Base-by-base conservation (phyloP, 768 basidiomycete genomes). In the Amanita pseudoporphyria region DNA sequence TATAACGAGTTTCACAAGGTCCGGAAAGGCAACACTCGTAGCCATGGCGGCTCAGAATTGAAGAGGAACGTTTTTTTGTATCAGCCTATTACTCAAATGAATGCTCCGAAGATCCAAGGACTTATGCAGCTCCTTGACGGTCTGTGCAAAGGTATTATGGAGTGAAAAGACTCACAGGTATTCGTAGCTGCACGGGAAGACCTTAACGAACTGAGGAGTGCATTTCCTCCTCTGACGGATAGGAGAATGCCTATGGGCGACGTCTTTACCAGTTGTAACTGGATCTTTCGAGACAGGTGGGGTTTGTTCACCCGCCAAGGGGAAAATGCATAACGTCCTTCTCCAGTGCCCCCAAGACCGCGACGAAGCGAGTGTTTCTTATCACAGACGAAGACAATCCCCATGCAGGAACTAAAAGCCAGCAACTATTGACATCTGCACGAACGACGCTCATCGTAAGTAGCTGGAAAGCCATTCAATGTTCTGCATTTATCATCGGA, bases 381-480 rank as follows among this genome's bases (percentile, higher is more conserved):
- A 87, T 99, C 37, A 98, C 96, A 0, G 86, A 98, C 60, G 82
- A 87, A 56, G 91, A 93, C 57, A 66, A 87, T 56, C 92, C 92
- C 2, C 79, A 77, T 60, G 66, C 76, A 5, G 74, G 76, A 9
- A 61, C 70, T 4, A 72, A 69, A n/a, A 78, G 67, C 57, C 71
- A 72, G 38, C 82, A 84, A 46, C 64, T 89, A 9, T 63, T 77
- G 5, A 84, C 74, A 1, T 84, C 85, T 1, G 84, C 87, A 10
- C 72, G 76, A 52, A 88, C 84, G 2, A 88, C 84, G 2, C 67
- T 88, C 47, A 69, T 79, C 37, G 85, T 84, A 57, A 53, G 77
- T 67, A 13, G 28, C 44, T 12, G 43, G 9, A 14, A 1, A 22
- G 33, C 10, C 7, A 22, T 10, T 6, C 5, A 6, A 10, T 37